These are phyloP conservation scores for Gaeumannomyces tritici DNA, from an alignment of 2,329 filamentous ascomycete genomes.

Conservation along the genomic window DNA sequence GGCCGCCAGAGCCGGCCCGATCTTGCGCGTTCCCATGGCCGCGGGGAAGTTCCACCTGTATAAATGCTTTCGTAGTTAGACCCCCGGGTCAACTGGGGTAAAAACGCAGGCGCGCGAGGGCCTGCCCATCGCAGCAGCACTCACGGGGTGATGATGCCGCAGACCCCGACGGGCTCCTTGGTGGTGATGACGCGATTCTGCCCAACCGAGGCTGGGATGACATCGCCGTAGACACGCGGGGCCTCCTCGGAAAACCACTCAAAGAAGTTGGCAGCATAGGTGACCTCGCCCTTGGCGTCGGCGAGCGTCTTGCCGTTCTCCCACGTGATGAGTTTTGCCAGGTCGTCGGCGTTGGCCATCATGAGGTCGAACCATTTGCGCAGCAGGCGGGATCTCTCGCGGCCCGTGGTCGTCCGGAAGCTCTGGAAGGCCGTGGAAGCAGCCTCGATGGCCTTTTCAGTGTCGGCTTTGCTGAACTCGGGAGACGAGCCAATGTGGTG, in stretches of 20 bases:
- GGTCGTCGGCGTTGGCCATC: conserved; percentile 67
- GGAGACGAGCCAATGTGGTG: conserved; percentile 74
- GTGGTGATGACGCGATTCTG: conserved; percentile 69
- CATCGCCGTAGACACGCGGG: conserved; percentile 63
- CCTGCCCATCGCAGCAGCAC: conserved; percentile 8
- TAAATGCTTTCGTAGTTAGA: background rate
- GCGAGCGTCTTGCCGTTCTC: conserved; percentile 82
- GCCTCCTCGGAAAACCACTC: conserved; percentile 80
- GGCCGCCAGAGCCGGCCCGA: conserved; percentile 72
- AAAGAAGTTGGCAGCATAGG: conserved; percentile 66
- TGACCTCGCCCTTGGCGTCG: conserved; percentile 63
- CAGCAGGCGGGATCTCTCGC: conserved; percentile 64
- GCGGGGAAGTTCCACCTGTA: conserved; percentile 69
- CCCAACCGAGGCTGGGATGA: conserved; percentile 59
- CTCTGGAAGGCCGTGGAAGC: conserved; percentile 65
- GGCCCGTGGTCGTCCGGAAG: conserved; percentile 63
- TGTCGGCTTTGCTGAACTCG: conserved; percentile 73
- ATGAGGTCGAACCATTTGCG: conserved; percentile 77
- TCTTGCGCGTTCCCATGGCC: conserved; percentile 65
- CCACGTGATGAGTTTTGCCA: conserved; percentile 76
- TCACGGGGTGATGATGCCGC: conserved; percentile 74
- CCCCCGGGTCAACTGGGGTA: background rate
- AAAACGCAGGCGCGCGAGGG: too few relatives aligned
- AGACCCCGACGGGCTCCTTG: conserved; percentile 78
- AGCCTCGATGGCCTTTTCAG: conserved; percentile 72